Percentiles rank a stretch among this genome's conserved stretches.
phyloP scores from a whole-genome alignment of 2,329 filamentous ascomycete species.

The Phaeosphaeria sp. region DNA sequence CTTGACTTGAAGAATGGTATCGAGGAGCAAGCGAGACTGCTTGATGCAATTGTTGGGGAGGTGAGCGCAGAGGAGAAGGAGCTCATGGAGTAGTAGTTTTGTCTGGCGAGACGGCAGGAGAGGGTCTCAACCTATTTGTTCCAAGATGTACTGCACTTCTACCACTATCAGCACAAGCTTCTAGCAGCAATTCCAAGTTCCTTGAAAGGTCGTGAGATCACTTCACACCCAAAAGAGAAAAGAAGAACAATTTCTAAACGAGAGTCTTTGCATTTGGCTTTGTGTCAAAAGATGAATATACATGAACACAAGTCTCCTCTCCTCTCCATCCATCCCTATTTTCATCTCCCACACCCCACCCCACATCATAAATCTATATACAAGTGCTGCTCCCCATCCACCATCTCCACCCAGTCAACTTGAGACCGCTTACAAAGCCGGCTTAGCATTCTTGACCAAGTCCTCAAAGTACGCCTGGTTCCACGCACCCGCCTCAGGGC shows the following conservation, averaged over 20 bases:
- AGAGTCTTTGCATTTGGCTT: neutral
- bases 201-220: too few species aligned
- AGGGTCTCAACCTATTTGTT: too few species aligned
- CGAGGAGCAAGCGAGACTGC: too few species aligned
- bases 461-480: slow-evolving; percentile 59
- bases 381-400: neutral
- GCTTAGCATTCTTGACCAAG: slow-evolving; percentile 48
- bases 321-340: neutral
- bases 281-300: neutral
- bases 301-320: neutral
- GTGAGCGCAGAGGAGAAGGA: too few species aligned
- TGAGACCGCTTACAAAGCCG: slow-evolving; percentile 38
- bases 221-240: too few species aligned
- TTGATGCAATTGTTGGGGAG: too few species aligned
- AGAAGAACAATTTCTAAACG: neutral
- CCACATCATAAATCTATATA: neutral
- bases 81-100: too few species aligned
- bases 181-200: too few species aligned
- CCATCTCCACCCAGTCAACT: slow-evolving; percentile 1
- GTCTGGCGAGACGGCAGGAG: too few species aligned
- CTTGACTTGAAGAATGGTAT: too few species aligned
- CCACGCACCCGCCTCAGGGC: slow-evolving; percentile 74
- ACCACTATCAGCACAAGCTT: too few species aligned
- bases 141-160: too few species aligned
- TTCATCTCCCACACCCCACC: neutral